Percentiles rank a stretch among this genome's conserved stretches.
These are phyloP conservation scores for Xylariaceae sp. DNA, from an alignment of 2,329 filamentous ascomycete genomes.

Conservation along the genomic window DNA sequence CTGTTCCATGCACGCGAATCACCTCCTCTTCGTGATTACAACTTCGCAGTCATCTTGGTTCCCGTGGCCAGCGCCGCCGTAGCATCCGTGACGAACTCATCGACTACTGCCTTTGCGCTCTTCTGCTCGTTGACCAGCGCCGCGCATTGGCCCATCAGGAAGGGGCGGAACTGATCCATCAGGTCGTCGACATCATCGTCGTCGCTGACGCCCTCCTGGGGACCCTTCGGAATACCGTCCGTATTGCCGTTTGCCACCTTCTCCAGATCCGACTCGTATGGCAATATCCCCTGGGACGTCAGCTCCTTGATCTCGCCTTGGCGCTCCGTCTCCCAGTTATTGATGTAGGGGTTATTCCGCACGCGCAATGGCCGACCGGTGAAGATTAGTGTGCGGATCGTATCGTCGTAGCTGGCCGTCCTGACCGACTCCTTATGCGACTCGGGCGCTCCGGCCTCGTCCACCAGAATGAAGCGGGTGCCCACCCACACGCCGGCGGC, in stretches of 20 bases:
- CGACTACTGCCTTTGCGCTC: conserved; percentile 82
- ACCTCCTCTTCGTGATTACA: conserved; percentile 41
- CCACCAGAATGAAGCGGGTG: conserved; percentile 86
- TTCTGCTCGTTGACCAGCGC: conserved; percentile 92
- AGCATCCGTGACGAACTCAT: conserved; percentile 86
- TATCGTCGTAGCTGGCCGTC: conserved; percentile 90
- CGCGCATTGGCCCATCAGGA: conserved; percentile 84
- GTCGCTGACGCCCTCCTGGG: conserved; percentile 54
- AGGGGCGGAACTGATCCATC: conserved; percentile 60
- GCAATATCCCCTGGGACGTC: conserved; percentile 80
- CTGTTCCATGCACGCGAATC: not conserved
- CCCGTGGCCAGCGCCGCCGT: conserved; percentile 62
- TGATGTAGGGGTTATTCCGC: conserved; percentile 86
- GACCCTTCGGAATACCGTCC: conserved; percentile 17
- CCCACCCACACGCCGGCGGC: conserved; percentile 93
- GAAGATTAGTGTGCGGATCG: conserved; percentile 95
- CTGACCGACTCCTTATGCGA: conserved; percentile 92
- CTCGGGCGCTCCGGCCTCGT: conserved; percentile 90
- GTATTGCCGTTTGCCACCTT: conserved; percentile 49
- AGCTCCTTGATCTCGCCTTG: conserved; percentile 85
- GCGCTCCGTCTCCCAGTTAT: conserved; percentile 94
- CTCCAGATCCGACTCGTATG: conserved; percentile 91
- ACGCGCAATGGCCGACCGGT: conserved; percentile 92
- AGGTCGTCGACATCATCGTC: conserved; percentile 68
- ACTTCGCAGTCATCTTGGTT: conserved; percentile 60